Base-by-base conservation (phyloP, 2,329 filamentous ascomycete genomes). In the Aureobasidium sp. region DNA sequence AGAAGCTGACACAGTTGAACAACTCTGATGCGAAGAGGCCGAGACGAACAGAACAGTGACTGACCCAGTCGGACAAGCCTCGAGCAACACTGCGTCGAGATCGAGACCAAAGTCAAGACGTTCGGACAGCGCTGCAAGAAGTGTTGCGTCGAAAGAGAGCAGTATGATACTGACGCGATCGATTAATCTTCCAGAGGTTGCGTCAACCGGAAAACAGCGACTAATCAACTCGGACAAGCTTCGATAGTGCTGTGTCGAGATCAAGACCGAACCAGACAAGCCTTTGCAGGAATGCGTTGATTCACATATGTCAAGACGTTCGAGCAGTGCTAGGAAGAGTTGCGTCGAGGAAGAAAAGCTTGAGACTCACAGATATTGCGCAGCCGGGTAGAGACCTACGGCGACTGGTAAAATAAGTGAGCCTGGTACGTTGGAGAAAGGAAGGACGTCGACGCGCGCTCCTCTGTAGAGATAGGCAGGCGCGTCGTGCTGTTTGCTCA, bases 171-270 rank as follows among this genome's bases (percentile, higher is more conserved):
- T n/a, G n/a, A 42, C 36, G 51, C 51, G 20, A 17, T 53, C 51
- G 51, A 17, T 22, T 22, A 55, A 25, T 14, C 36, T 42, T 25
- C 22, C 20, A 25, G 25, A 20, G 17, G 17, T 29, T 29, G 39
- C 37, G 39, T 17, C 52, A 44, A 56, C 11, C 14, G 39, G 49
- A 53, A 41, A 41, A 53, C 49, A 53, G 49, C 49, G 49, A 53
- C 49, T 53, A 22, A 20, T 20, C 17, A 34, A 17, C 25, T 36
- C 20, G 49, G 49, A 36, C 49, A 39, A 41, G 45, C n/a, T 25
- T 25, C 22, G 42, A 3, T 11, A 11, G 22, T 3, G 20, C 41
- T 44, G 17, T 17, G 11, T 17, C 36, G 36, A 37, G 36, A 37
- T 15, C 36, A 37, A 37, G 36, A 37, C 36, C 36, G 12, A 5